These are phyloP conservation scores for Arxiozyma heterogenica DNA, from an alignment of 1,139 yeast species.

Conservation along the genomic window DNA sequence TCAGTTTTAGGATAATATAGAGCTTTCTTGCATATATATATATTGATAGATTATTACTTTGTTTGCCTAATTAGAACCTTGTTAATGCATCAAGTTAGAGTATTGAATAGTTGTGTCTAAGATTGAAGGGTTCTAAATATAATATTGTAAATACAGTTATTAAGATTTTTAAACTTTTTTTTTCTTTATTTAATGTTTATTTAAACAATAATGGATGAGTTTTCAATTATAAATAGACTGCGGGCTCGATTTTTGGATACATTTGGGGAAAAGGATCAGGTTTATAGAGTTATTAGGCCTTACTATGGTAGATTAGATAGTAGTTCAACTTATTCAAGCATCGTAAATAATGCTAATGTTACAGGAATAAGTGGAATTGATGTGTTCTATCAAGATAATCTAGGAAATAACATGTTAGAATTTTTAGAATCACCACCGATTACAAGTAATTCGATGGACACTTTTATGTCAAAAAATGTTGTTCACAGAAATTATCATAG, in stretches of 20 bases:
- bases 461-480: not conserved
- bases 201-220: constrained; percentile 22
- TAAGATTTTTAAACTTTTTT: too few species aligned
- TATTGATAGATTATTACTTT: not conserved
- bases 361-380: not conserved
- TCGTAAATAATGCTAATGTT: not conserved
- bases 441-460: constrained; percentile 21
- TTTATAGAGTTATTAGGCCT: constrained; percentile 27
- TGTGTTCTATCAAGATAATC: constrained; percentile 16
- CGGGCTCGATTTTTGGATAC: constrained; percentile 27
- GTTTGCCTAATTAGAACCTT: too few species aligned
- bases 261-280: constrained; percentile 27
- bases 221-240: constrained; percentile 23
- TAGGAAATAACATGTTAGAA: constrained; percentile 19
- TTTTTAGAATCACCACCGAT: constrained; percentile 30
- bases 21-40: too few species aligned
- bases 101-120: not conserved
- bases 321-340: not conserved
- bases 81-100: not conserved
- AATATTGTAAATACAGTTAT: not conserved
- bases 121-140: not conserved
- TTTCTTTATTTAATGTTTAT: not conserved
- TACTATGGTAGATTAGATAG: constrained; percentile 7
- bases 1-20: too few species aligned
- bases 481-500: not conserved